Evolutionary conservation across 805 yeast species (phyloP), one percentile per base, ranked within the genome.

Genomic region (Groenewaldozyma salmanticensis): DNA sequence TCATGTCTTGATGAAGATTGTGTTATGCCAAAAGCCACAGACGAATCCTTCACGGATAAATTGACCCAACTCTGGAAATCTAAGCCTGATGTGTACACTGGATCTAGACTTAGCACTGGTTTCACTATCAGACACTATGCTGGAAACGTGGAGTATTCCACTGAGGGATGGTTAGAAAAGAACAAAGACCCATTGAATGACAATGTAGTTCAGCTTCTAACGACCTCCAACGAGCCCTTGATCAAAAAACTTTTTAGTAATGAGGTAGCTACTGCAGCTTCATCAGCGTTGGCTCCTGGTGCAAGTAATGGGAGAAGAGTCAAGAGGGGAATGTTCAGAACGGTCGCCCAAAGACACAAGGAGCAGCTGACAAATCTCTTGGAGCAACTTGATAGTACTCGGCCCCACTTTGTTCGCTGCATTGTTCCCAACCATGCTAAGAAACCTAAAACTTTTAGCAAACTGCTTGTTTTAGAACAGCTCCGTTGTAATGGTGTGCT

Each of bases 391-490:
- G 68, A 75, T 2, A 65, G 75, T 9, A 92, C 98, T 0, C 87
- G 84, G 55, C 99, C 99, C 2, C 97, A 92, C 59, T 92, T 92
- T 58, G 96, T 92, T 19, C 75, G 99, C 52, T 92, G 99, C 60
- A 92, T 92, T 36, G 66, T 92, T 35, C 99, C 99, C 5, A 92
- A 92, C 56, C 74, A 75, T 45, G 66, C 72, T 35, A 88, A 90
- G 57, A 68, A 68, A 38, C 77, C 96, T 0, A 74, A 74, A 33
- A 65, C 68, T 31, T 82, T 92, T 53, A 86, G 85, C 52, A 85
- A 81, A 51, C 64, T 63, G 22, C 64, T 92, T 19, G 94, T 92
- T 5, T 65, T 92, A 35, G 90, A 83, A 39, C 99, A 92, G 62
- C 68, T 92, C 47, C 71, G 96, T 48, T 92, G 97, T 56, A 92